Percentiles rank a stretch among this genome's conserved stretches.
Evolutionary conservation across 805 yeast species (phyloP).

Genomic region (Dipodascus geniculatus): DNA sequence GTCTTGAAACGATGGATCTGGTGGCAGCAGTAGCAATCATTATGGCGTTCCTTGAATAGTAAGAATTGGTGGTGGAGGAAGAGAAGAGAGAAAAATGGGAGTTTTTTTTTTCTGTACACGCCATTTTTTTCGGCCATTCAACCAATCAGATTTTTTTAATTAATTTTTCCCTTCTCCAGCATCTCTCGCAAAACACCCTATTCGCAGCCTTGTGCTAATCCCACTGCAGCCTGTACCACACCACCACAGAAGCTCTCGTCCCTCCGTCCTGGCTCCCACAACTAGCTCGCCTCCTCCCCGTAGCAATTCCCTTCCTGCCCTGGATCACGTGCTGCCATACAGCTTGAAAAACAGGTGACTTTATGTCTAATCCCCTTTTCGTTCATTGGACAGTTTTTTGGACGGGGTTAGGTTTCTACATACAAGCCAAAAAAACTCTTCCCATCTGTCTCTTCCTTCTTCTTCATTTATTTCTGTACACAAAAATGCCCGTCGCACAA

Average conservation of each 20-base stretch:
- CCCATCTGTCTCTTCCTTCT: neutral
- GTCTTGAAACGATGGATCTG: constrained; percentile 16
- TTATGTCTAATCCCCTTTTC: neutral
- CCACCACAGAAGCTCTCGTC: too few relatives aligned
- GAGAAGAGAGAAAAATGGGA: neutral
- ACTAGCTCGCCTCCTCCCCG: too few relatives aligned
- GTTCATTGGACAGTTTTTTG: neutral
- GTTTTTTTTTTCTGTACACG: neutral
- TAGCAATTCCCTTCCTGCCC: neutral
- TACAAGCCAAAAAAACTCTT: neutral
- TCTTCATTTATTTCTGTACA: neutral
- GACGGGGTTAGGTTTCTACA: neutral
- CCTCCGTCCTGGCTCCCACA: too few relatives aligned
- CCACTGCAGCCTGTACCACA: too few relatives aligned
- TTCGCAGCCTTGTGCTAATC: too few relatives aligned
- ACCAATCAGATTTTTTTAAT: neutral
- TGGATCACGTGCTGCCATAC: neutral
- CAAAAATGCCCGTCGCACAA: constrained; percentile 46
- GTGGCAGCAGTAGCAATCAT: constrained; percentile 5
- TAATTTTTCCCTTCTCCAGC: too few relatives aligned
- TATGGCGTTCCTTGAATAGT: neutral
- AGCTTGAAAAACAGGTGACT: neutral
- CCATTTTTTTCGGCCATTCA: neutral
- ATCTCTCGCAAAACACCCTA: too few relatives aligned
- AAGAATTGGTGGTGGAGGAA: constrained; percentile 12